Conservation (phyloP, 352 stramenopile species). For the Globisporangium viniferum region DNA sequence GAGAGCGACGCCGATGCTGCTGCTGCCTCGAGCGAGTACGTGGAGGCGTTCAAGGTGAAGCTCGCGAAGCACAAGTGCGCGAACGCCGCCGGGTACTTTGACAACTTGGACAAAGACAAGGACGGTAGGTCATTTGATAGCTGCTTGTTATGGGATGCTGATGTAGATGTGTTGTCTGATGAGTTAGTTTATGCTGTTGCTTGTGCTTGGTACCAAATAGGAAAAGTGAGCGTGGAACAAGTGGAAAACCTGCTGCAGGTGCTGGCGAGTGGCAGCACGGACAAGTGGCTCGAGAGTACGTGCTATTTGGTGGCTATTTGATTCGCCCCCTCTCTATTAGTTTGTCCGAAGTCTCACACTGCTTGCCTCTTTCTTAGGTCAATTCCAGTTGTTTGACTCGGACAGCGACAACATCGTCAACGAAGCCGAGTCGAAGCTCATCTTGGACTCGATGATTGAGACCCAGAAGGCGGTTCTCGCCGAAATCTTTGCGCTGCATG, state of each 20-base stretch:
- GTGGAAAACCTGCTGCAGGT: constrained; percentile 41
- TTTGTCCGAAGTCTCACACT: background rate
- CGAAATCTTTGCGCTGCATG: constrained; percentile 63
- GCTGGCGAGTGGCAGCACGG: constrained; percentile 31
- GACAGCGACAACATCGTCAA: constrained; percentile 52
- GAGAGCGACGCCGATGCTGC: constrained; percentile 24
- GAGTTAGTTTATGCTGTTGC: background rate
- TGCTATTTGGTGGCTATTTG: background rate
- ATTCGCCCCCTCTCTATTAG: background rate
- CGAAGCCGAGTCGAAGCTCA: constrained; percentile 49
- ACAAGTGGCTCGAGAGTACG: constrained; percentile 44
- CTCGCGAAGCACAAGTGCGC: constrained; percentile 58
- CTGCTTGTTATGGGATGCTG: background rate
- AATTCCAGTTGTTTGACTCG: constrained; percentile 59
- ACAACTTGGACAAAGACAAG: constrained; percentile 60
- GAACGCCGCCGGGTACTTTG: constrained; percentile 36
- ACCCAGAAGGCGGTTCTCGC: constrained; percentile 52
- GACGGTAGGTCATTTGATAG: constrained; percentile 29
- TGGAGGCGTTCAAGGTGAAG: constrained; percentile 61
- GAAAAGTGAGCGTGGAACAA: constrained; percentile 40
- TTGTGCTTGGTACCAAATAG: constrained; percentile 15
- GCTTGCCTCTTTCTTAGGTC: constrained; percentile 22
- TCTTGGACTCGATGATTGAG: constrained; percentile 58
- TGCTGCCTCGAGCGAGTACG: constrained; percentile 28
- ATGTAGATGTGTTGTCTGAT: background rate